Conservation (phyloP, 2,329 filamentous ascomycete species). For the Xylariaceae sp. region DNA sequence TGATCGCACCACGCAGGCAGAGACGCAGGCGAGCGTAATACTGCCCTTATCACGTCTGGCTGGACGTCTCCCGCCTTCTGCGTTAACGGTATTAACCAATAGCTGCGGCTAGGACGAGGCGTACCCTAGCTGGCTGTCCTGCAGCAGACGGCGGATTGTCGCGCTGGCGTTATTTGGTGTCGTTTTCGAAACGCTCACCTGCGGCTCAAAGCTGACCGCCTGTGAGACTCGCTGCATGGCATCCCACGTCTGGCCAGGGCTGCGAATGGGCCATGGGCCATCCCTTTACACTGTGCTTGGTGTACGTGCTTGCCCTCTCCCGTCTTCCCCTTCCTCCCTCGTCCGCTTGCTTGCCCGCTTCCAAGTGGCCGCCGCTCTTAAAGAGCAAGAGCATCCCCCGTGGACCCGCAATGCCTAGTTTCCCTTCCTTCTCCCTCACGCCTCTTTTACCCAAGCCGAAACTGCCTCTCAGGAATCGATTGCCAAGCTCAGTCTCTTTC, state of each 20-base stretch:
- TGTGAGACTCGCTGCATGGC: slow-evolving; percentile 14
- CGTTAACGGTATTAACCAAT: slow-evolving; percentile 12
- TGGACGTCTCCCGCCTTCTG: slow-evolving; percentile 20
- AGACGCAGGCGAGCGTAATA: slow-evolving; percentile 18
- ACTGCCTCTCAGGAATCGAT: slow-evolving; percentile 10
- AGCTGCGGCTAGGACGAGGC: slow-evolving; percentile 7
- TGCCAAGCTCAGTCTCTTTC: slow-evolving; percentile 4
- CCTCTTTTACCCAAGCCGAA: slow-evolving; percentile 15
- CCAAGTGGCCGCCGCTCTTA: slow-evolving; percentile 14
- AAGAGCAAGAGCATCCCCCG: slow-evolving; percentile 7
- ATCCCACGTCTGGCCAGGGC: slow-evolving; percentile 14
- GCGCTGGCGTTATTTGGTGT: too few species aligned
- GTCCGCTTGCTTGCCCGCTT: slow-evolving; percentile 1
- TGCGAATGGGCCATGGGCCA: neutral
- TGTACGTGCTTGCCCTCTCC: slow-evolving; percentile 7
- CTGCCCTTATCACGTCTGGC: slow-evolving; percentile 11
- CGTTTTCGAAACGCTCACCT: too few species aligned
- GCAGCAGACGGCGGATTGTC: slow-evolving; percentile 3
- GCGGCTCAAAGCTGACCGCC: slow-evolving; percentile 17
- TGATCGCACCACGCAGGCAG: slow-evolving; percentile 21
- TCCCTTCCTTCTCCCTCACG: slow-evolving; percentile 19
- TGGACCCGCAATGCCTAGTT: slow-evolving; percentile 17
- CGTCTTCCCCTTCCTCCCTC: neutral
- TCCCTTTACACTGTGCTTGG: slow-evolving; percentile 15
- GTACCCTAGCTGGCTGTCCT: neutral